These are phyloP conservation scores for Fusarium humuli DNA, from an alignment of 2,329 filamentous ascomycete genomes.

Conservation along the genomic window DNA sequence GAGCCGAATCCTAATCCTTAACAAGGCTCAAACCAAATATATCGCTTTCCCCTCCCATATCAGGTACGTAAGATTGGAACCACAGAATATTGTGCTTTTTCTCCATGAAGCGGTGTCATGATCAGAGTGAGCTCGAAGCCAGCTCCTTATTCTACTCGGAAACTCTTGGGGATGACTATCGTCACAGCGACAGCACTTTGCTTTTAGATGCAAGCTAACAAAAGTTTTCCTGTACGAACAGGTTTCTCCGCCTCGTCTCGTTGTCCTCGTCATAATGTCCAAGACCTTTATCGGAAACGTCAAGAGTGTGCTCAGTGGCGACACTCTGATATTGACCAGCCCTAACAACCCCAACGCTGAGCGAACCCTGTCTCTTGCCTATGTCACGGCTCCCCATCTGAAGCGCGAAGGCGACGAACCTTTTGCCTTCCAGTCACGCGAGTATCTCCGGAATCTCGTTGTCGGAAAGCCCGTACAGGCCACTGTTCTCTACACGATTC, in stretches of 20 bases:
- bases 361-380: slow-evolving; percentile 89
- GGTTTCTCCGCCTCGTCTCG: slow-evolving; percentile 39
- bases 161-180: neutral
- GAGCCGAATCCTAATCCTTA: slow-evolving; percentile 35
- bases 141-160: neutral
- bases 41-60: slow-evolving; percentile 10
- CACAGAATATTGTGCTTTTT: slow-evolving; percentile 1
- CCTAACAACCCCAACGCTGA: slow-evolving; percentile 85
- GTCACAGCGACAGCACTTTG: neutral
- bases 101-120: slow-evolving; percentile 38
- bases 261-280: slow-evolving; percentile 56
- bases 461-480: slow-evolving; percentile 91
- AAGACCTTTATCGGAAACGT: slow-evolving; percentile 77
- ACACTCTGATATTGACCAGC: slow-evolving; percentile 87
- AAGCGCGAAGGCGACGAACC: slow-evolving; percentile 91
- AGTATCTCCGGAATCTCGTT: slow-evolving; percentile 84
- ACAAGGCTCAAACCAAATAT: slow-evolving; percentile 34
- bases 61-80: slow-evolving; percentile 40
- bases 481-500: slow-evolving; percentile 87
- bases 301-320: slow-evolving; percentile 94
- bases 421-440: slow-evolving; percentile 93
- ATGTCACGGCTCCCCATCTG: slow-evolving; percentile 88
- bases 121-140: slow-evolving; percentile 22
- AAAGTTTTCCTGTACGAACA: slow-evolving; percentile 10
- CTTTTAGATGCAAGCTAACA: slow-evolving; percentile 29